A percentile compares a stretch with the other conserved stretches of the same genome.
Conservation (phyloP, 139 green algal genomes). For the Auxenochlorella pyrenoidosa region DNA sequence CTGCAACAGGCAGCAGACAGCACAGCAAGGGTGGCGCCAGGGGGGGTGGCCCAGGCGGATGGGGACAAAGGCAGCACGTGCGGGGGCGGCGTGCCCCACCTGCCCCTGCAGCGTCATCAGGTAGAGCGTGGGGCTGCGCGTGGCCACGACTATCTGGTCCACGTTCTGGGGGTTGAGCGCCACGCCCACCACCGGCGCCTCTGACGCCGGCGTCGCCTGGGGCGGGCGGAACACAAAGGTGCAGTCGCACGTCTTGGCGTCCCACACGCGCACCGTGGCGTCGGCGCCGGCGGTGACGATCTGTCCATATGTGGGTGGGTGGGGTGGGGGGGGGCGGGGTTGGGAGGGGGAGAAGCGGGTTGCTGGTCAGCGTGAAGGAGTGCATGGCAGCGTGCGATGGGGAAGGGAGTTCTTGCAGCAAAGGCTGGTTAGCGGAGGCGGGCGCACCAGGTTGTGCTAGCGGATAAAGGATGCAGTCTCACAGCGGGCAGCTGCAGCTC, state of each 20-base stretch:
- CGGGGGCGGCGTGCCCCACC: conserved; percentile 12
- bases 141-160: conserved; percentile 93
- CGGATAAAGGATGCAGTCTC: too few relatives aligned
- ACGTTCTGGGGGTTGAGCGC: conserved; percentile 80
- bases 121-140: conserved; percentile 76
- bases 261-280: conserved; percentile 92
- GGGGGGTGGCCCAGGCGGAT: background rate
- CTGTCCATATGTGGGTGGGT: background rate
- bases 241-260: conserved; percentile 91
- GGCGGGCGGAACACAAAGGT: conserved; percentile 67
- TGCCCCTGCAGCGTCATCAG: conserved; percentile 88
- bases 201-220: conserved; percentile 40
- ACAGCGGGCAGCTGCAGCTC: background rate
- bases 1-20: background rate
- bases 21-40: background rate
- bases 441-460: too few relatives aligned
- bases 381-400: too few relatives aligned
- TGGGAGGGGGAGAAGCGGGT: background rate
- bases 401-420: too few relatives aligned
- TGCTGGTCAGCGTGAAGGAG: background rate
- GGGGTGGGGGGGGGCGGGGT: background rate
- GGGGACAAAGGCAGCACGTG: background rate
- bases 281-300: conserved; percentile 85
- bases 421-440: too few relatives aligned
- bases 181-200: conserved; percentile 80